Evolutionary conservation across 345 rosid species (phyloP).

Genomic region (Syzygium aromaticum): DNA sequence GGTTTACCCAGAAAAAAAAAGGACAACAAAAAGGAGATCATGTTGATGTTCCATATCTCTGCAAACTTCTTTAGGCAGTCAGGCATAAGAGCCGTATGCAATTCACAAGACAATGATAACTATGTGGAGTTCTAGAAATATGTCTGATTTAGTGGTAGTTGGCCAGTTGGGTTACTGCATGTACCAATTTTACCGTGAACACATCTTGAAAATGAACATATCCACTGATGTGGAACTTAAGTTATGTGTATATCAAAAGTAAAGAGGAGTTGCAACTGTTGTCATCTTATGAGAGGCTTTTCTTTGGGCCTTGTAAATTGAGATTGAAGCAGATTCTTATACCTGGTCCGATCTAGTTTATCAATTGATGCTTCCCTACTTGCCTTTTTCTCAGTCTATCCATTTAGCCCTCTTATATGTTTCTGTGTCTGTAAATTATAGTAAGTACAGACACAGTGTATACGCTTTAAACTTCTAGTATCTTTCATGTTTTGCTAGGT

Average conservation of each 20-base stretch:
- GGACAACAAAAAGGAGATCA: background rate
- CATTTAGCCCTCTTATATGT: background rate
- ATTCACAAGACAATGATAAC: background rate
- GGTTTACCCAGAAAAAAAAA: background rate
- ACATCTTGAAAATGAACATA: background rate
- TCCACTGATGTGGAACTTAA: background rate
- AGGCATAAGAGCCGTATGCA: background rate
- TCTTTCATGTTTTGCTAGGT: conserved; percentile 30
- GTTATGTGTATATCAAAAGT: background rate
- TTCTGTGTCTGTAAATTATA: background rate
- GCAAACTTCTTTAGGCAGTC: background rate
- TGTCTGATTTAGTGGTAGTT: background rate
- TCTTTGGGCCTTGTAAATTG: background rate
- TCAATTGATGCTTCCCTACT: background rate
- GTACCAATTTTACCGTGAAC: background rate
- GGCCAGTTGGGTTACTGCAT: background rate
- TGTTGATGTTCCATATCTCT: background rate
- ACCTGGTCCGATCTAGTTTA: background rate
- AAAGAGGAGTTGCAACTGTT: background rate
- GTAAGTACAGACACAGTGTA: background rate
- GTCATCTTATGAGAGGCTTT: background rate
- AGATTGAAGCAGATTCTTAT: background rate
- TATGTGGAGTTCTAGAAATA: background rate
- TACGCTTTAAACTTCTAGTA: background rate
- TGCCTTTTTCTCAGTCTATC: background rate